Conservation (phyloP, 164 flowering plant species). For the Annona cherimola region DNA sequence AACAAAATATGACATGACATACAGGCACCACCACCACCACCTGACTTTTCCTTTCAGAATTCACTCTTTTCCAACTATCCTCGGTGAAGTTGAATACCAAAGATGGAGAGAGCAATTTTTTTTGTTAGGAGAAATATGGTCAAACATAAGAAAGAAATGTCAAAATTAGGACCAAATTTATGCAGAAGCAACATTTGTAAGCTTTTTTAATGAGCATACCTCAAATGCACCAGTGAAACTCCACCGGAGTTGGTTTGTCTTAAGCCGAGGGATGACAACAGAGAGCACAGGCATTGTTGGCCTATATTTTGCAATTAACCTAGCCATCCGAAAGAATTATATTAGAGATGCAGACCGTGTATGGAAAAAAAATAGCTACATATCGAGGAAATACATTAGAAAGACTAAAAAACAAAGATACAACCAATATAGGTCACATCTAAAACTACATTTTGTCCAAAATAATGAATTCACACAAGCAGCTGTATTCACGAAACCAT, state of each 20-base stretch:
- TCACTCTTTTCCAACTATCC: no score
- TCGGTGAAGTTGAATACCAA: no score
- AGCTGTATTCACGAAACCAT: neutral
- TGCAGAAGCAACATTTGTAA: no score
- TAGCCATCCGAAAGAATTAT: slow-evolving; percentile 20
- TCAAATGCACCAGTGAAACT: slow-evolving; percentile 90
- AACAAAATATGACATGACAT: no score
- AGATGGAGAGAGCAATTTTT: no score
- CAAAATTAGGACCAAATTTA: no score
- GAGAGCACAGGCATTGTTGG: slow-evolving; percentile 94
- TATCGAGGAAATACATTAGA: neutral
- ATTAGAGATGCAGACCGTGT: neutral
- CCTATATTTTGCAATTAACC: slow-evolving; percentile 87
- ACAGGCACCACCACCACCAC: no score
- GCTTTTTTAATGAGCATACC: slow-evolving; percentile 31
- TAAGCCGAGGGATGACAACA: slow-evolving; percentile 80
- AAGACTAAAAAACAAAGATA: neutral
- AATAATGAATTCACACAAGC: neutral
- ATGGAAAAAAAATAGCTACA: neutral
- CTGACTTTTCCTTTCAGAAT: no score
- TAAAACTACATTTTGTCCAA: neutral
- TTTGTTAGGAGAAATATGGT: no score
- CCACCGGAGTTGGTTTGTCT: slow-evolving; percentile 80
- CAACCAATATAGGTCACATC: neutral
- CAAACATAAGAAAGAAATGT: no score